Evolutionary conservation across 257 asterid species (phyloP).

Genomic region (Parsonsia alboflavescens): DNA sequence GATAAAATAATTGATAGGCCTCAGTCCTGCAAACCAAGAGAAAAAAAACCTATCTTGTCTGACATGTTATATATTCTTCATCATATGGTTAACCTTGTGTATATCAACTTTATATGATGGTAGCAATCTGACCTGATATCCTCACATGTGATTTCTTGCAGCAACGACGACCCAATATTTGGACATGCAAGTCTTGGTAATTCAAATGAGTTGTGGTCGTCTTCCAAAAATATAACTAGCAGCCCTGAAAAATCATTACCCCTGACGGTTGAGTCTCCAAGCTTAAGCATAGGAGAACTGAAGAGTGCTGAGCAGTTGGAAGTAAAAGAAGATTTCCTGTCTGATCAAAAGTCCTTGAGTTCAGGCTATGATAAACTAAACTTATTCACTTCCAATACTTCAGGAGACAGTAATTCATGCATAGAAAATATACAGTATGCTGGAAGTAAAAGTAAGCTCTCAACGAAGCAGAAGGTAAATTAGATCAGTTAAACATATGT

Average conservation of each 20-base stretch:
- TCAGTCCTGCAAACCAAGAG: background rate
- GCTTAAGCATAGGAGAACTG: slow-evolving; percentile 38
- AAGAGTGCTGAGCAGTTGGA: slow-evolving; percentile 35
- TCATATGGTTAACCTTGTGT: background rate
- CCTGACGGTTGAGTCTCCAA: slow-evolving; percentile 52
- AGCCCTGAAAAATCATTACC: slow-evolving; percentile 38
- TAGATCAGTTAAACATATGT: background rate
- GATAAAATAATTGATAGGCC: background rate
- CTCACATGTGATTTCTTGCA: slow-evolving; percentile 79
- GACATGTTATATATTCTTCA: background rate
- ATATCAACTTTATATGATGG: slow-evolving; percentile 14
- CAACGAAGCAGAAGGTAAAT: slow-evolving; percentile 50
- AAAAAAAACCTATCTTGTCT: background rate
- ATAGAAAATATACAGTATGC: slow-evolving; percentile 33
- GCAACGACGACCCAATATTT: slow-evolving; percentile 62
- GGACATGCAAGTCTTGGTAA: slow-evolving; percentile 51
- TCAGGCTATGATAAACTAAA: slow-evolving; percentile 37
- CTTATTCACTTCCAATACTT: slow-evolving; percentile 32
- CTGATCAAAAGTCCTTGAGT: slow-evolving; percentile 37
- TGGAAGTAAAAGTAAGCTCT: slow-evolving; percentile 46
- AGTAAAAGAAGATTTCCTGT: slow-evolving; percentile 38
- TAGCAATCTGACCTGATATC: slow-evolving; percentile 53
- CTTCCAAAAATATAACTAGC: slow-evolving; percentile 58
- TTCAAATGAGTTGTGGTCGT: slow-evolving; percentile 67
- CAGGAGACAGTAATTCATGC: slow-evolving; percentile 55